Percentiles rank a stretch among this genome's conserved stretches.
These are phyloP conservation scores for Puccinia brachypodii DNA, from an alignment of 1,284 basidiomycete genomes.

Conservation along the genomic window DNA sequence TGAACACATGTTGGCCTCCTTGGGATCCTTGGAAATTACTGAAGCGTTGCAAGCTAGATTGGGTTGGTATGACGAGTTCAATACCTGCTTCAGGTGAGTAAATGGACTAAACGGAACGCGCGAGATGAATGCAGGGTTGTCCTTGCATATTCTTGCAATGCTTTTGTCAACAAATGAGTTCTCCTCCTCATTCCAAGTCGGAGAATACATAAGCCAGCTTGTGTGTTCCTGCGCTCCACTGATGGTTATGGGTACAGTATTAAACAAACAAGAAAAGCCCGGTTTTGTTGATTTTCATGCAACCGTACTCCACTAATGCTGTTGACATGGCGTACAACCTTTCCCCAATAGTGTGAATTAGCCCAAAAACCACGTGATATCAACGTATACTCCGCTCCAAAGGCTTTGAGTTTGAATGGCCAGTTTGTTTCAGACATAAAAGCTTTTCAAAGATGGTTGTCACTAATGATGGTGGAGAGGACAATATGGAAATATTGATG, in stretches of 20 bases:
- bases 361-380: neutral
- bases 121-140: too few relatives aligned
- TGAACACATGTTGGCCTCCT: too few relatives aligned
- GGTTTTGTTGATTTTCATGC: neutral
- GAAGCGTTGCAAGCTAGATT: too few relatives aligned
- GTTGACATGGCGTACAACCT: neutral
- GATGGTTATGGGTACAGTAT: neutral
- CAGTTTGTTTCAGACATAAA: neutral
- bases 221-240: neutral
- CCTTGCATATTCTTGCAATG: neutral
- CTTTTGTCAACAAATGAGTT: neutral
- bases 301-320: neutral
- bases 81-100: too few relatives aligned
- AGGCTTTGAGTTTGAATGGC: neutral
- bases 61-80: too few relatives aligned
- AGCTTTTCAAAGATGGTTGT: neutral
- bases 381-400: neutral
- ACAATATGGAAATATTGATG: neutral
- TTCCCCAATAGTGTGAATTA: neutral
- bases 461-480: too few relatives aligned
- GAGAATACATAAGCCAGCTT: conserved; percentile 1
- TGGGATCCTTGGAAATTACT: too few relatives aligned
- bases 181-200: neutral
- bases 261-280: neutral
- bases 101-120: too few relatives aligned